phyloP scores from a whole-genome alignment of 1,284 basidiomycete species.

The Takashimella koratensis region DNA sequence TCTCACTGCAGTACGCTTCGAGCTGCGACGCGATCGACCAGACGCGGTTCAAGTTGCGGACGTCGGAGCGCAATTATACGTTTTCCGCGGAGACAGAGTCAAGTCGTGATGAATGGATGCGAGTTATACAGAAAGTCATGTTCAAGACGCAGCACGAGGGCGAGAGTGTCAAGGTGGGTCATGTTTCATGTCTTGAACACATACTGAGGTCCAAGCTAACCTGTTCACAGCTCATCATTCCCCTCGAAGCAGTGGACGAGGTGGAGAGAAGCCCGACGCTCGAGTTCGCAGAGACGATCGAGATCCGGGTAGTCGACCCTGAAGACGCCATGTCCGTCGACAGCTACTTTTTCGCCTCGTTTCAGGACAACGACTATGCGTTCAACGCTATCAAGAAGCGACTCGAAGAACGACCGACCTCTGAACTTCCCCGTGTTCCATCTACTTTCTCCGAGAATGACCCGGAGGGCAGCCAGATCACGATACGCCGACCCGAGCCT shows the following conservation, averaged over 20 bases:
- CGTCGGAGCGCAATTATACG: slow-evolving; percentile 69
- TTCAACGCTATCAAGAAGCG: slow-evolving; percentile 73
- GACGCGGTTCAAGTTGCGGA: slow-evolving; percentile 71
- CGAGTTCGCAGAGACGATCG: slow-evolving; percentile 91
- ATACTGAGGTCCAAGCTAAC: not conserved
- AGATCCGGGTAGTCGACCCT: slow-evolving; percentile 82
- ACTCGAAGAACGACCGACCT: slow-evolving; percentile 56
- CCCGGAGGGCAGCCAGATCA: slow-evolving; percentile 24
- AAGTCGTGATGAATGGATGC: slow-evolving; percentile 88
- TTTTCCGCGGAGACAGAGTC: slow-evolving; percentile 73
- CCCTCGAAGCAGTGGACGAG: slow-evolving; percentile 81
- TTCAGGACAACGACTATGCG: slow-evolving; percentile 70
- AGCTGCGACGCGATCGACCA: slow-evolving; percentile 74
- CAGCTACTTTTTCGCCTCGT: slow-evolving; percentile 81
- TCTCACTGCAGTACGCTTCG: slow-evolving; percentile 87
- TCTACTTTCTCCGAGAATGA: slow-evolving; percentile 3
- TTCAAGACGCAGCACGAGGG: slow-evolving; percentile 95
- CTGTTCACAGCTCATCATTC: slow-evolving; percentile 74
- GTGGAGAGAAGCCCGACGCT: slow-evolving; percentile 81
- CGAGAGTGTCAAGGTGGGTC: slow-evolving; percentile 77
- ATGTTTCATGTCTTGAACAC: not conserved
- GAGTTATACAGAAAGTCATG: slow-evolving; percentile 78
- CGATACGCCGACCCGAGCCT: not conserved
- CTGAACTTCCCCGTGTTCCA: slow-evolving; percentile 31
- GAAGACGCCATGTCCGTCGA: slow-evolving; percentile 71